Percentiles rank a stretch among this genome's conserved stretches.
phyloP scores from a whole-genome alignment of 2,329 filamentous ascomycete genomes.

The Trichothecium roseum region DNA sequence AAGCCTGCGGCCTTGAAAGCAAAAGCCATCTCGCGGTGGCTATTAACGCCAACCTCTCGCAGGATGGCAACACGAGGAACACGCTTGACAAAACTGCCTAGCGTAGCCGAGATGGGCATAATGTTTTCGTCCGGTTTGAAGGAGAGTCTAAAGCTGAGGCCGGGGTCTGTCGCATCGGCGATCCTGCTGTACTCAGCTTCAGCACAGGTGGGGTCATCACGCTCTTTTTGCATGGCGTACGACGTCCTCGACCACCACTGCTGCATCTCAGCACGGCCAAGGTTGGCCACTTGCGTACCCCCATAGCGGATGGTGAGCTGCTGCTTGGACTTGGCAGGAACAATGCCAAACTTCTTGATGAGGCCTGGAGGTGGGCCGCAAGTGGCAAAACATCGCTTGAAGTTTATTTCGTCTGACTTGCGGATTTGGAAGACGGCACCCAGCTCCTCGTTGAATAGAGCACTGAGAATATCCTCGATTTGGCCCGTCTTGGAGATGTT shows the following conservation, averaged over 20 bases:
- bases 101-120: slow-evolving; percentile 45
- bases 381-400: slow-evolving; percentile 83
- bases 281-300: slow-evolving; percentile 55
- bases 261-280: slow-evolving; percentile 65
- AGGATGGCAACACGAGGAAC: slow-evolving; percentile 78
- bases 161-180: slow-evolving; percentile 65
- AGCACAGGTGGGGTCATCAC: slow-evolving; percentile 81
- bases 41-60: slow-evolving; percentile 91
- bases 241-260: slow-evolving; percentile 84
- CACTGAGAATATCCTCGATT: slow-evolving; percentile 56
- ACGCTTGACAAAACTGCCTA: slow-evolving; percentile 42
- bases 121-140: slow-evolving; percentile 72
- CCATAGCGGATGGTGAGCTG: slow-evolving; percentile 66
- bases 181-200: slow-evolving; percentile 74
- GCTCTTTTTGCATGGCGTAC: slow-evolving; percentile 78
- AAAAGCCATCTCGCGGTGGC: slow-evolving; percentile 95
- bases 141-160: slow-evolving; percentile 72
- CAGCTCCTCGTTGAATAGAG: slow-evolving; percentile 92
- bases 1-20: slow-evolving; percentile 89
- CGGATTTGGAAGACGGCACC: slow-evolving; percentile 93
- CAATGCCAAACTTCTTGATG: slow-evolving; percentile 73
- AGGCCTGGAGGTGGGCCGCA: slow-evolving; percentile 74
- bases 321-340: slow-evolving; percentile 61
- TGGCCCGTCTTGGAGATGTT: slow-evolving; percentile 53
- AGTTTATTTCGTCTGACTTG: slow-evolving; percentile 72